These are phyloP conservation scores for Diversispora epigaea DNA, from an alignment of 192 early-diverging fungal genomes.

Conservation along the genomic window DNA sequence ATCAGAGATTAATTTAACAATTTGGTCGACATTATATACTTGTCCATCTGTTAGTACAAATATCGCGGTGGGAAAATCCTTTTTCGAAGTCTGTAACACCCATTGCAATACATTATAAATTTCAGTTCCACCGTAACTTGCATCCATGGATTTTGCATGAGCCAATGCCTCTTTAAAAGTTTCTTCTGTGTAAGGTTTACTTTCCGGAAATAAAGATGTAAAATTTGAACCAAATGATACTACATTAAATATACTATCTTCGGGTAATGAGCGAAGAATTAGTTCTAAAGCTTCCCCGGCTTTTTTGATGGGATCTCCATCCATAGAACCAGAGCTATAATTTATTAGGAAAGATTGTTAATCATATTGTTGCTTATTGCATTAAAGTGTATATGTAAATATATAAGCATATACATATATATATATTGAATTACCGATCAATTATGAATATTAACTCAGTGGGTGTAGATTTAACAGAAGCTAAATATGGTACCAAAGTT, in stretches of 20 bases:
- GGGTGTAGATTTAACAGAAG: slow-evolving; percentile 8
- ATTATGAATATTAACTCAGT: slow-evolving; percentile 46
- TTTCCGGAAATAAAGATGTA: slow-evolving; percentile 42
- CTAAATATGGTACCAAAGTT: slow-evolving; percentile 48
- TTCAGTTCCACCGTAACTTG: slow-evolving; percentile 54
- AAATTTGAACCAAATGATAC: slow-evolving; percentile 46
- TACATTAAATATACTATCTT: slow-evolving; percentile 49
- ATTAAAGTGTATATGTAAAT: background rate
- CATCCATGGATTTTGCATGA: slow-evolving; percentile 38
- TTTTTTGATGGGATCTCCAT: slow-evolving; percentile 41
- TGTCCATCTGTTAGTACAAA: slow-evolving; percentile 50
- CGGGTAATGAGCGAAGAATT: slow-evolving; percentile 51
- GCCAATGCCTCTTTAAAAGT: slow-evolving; percentile 38
- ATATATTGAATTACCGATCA: slow-evolving; percentile 37
- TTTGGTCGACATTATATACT: slow-evolving; percentile 46
- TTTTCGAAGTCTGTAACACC: slow-evolving; percentile 31
- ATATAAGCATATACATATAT: background rate
- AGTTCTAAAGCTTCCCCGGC: slow-evolving; percentile 44
- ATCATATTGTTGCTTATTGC: background rate
- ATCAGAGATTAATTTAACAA: slow-evolving; percentile 37
- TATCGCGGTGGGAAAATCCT: slow-evolving; percentile 44
- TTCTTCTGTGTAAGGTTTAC: slow-evolving; percentile 38
- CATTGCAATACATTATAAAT: slow-evolving; percentile 41
- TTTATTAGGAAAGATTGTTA: background rate
- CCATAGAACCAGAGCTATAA: slow-evolving; percentile 55